Conservation (phyloP, 1,139 yeast species). For the Blastobotrys proliferans region DNA sequence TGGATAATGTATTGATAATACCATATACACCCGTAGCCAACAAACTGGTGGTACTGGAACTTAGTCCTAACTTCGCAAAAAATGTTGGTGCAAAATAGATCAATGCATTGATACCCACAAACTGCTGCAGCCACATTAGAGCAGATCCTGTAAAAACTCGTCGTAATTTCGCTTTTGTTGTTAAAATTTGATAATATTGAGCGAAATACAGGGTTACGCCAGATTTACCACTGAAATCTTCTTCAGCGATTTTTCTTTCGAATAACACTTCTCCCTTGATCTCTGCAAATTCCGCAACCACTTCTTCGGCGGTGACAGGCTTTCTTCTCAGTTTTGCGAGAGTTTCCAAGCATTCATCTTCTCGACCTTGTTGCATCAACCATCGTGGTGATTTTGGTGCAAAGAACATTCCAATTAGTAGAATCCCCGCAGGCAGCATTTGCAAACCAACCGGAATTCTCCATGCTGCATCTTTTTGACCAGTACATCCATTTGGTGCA, state of each 20-base stretch:
- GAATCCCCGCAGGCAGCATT: slow-evolving; percentile 54
- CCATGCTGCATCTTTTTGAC: slow-evolving; percentile 44
- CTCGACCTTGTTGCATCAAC: slow-evolving; percentile 57
- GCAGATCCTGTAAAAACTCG: slow-evolving; percentile 44
- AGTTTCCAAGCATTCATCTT: slow-evolving; percentile 58
- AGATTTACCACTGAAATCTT: slow-evolving; percentile 36
- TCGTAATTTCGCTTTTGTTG: slow-evolving; percentile 38
- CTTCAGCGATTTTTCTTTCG: slow-evolving; percentile 38
- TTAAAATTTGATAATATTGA: slow-evolving; percentile 11
- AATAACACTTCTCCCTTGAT: slow-evolving; percentile 38
- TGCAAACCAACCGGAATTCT: slow-evolving; percentile 69
- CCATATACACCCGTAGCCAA: slow-evolving; percentile 39
- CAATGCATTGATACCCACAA: slow-evolving; percentile 68
- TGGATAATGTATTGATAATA: slow-evolving; percentile 28
- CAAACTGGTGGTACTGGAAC: slow-evolving; percentile 47
- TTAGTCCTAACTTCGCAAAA: slow-evolving; percentile 46
- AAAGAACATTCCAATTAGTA: slow-evolving; percentile 47
- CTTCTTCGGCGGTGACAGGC: slow-evolving; percentile 23
- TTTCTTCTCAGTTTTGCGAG: slow-evolving; percentile 40
- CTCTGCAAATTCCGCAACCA: slow-evolving; percentile 47
- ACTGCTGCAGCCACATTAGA: slow-evolving; percentile 60
- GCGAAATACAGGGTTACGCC: slow-evolving; percentile 36
- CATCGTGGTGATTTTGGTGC: slow-evolving; percentile 76
- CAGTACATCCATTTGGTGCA: slow-evolving; percentile 20
- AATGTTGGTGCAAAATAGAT: slow-evolving; percentile 61